A percentile compares a stretch with the other conserved stretches of the same genome.
These are phyloP conservation scores for Trypethelium eluteriae DNA, from an alignment of 495 filamentous ascomycete species.

Conservation along the genomic window DNA sequence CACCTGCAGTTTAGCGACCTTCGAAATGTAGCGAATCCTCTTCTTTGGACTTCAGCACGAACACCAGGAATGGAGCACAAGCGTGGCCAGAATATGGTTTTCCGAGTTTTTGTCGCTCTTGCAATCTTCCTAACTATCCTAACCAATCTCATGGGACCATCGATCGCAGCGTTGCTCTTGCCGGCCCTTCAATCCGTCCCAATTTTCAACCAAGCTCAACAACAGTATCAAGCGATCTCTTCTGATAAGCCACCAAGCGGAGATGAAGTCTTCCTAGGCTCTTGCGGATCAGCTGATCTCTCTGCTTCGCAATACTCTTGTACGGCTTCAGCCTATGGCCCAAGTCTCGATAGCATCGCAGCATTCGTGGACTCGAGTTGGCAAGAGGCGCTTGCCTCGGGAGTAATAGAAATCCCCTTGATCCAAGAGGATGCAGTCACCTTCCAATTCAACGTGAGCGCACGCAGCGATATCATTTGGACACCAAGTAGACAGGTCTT, in stretches of 20 bases:
- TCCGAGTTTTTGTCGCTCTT: constrained; percentile 21
- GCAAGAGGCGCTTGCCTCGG: not conserved
- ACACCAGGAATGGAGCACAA: not conserved
- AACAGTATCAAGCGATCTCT: not conserved
- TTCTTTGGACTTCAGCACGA: constrained; percentile 23
- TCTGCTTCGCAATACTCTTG: constrained; percentile 8
- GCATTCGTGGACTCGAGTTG: constrained; percentile 1
- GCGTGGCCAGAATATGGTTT: constrained; percentile 16
- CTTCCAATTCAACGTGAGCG: constrained; percentile 13
- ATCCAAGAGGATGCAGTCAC: not conserved
- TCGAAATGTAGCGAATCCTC: constrained; percentile 22
- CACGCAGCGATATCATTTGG: constrained; percentile 14
- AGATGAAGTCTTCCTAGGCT: constrained; percentile 13
- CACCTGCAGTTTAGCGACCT: constrained; percentile 28
- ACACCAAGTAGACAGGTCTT: constrained; percentile 26
- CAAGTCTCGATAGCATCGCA: constrained; percentile 17
- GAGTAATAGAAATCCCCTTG: not conserved
- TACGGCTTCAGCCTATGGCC: constrained; percentile 10
- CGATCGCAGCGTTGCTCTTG: constrained; percentile 26
- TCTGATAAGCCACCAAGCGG: constrained; percentile 14
- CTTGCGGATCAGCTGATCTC: constrained; percentile 7
- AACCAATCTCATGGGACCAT: constrained; percentile 29
- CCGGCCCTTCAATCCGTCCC: constrained; percentile 23
- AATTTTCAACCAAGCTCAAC: not conserved
- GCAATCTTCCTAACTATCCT: constrained; percentile 24